Evolutionary conservation across 2,329 filamentous ascomycete species (phyloP).

Genomic region (Cladosporium velox): DNA sequence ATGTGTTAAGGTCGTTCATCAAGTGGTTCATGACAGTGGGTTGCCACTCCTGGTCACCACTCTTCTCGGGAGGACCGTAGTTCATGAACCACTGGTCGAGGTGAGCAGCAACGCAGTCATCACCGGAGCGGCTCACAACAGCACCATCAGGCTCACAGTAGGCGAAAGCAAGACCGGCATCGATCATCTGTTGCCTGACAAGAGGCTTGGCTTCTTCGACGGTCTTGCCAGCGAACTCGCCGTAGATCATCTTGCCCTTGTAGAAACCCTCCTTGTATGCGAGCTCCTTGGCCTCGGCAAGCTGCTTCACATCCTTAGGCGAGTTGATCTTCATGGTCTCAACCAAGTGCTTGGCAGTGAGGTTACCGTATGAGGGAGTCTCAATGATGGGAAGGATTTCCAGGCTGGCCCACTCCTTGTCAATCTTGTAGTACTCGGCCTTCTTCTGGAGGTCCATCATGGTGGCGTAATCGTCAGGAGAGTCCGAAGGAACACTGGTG

Average conservation of each 20-base stretch:
- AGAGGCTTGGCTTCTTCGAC: constrained; percentile 87
- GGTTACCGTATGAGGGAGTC: constrained; percentile 82
- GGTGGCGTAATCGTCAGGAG: constrained; percentile 91
- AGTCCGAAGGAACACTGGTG: constrained; percentile 92
- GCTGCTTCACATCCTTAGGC: constrained; percentile 87
- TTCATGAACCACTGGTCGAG: constrained; percentile 98
- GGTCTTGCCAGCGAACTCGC: constrained; percentile 82
- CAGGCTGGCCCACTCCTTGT: constrained; percentile 93
- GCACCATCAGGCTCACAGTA: constrained; percentile 92
- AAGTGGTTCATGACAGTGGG: constrained; percentile 72
- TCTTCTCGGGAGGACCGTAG: constrained; percentile 68
- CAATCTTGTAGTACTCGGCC: constrained; percentile 90
- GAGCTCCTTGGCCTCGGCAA: constrained; percentile 91
- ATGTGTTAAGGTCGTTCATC: constrained; percentile 74
- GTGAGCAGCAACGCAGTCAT: constrained; percentile 89
- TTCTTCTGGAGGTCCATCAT: constrained; percentile 89
- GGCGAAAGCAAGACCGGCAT: constrained; percentile 76
- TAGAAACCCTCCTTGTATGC: constrained; percentile 98
- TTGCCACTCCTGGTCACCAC: constrained; percentile 78
- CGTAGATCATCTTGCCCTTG: constrained; percentile 84
- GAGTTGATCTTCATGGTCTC: constrained; percentile 96
- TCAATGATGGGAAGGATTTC: constrained; percentile 88
- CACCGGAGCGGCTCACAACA: constrained; percentile 84
- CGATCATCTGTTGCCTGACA: constrained; percentile 75
- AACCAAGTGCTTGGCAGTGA: constrained; percentile 79